Evolutionary conservation across 371 early-diverging fungal genomes (phyloP).

Genomic region (Lichtheimia ornata): DNA sequence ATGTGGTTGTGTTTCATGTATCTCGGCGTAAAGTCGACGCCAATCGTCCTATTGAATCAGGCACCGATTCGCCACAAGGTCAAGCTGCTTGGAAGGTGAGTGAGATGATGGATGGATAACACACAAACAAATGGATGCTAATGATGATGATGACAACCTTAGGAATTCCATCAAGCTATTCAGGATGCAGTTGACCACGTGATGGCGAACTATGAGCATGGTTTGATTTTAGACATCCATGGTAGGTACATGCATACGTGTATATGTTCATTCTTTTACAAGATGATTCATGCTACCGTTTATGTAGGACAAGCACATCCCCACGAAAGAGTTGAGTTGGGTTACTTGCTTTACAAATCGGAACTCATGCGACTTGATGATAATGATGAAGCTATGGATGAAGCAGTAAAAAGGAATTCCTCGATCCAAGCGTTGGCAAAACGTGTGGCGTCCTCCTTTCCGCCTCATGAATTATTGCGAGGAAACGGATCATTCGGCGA

Average conservation of each 20-base stretch:
- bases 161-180: background rate
- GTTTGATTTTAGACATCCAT: background rate
- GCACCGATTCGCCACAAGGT: background rate
- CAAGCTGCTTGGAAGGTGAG: background rate
- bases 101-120: no score
- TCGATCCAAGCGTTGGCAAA: background rate
- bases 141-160: background rate
- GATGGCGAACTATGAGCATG: background rate
- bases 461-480: background rate
- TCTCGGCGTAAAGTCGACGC: background rate
- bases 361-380: background rate
- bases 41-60: background rate
- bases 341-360: background rate
- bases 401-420: background rate
- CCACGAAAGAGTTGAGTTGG: background rate
- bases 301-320: background rate
- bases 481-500: background rate
- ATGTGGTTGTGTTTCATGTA: background rate
- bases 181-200: background rate
- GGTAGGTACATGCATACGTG: background rate
- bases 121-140: background rate
- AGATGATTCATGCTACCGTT: background rate
- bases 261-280: background rate
- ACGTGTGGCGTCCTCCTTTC: background rate
- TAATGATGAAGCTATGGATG: background rate